phyloP scores from a whole-genome alignment of 2,329 filamentous ascomycete species.

The Escovopsis sp. region DNA sequence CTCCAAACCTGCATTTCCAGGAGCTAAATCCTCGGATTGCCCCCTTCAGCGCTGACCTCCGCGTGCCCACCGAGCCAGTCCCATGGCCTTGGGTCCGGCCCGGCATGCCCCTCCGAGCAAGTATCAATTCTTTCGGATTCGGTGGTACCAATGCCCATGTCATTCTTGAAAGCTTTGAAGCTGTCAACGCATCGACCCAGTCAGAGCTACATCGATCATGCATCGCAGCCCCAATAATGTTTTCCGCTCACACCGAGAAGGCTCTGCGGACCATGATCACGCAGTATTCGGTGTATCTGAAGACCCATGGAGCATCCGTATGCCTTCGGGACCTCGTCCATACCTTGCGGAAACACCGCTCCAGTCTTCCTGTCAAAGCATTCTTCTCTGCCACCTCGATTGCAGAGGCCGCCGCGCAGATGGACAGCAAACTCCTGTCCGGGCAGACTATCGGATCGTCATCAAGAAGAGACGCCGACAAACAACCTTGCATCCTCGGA shows the following conservation, averaged over 20 bases:
- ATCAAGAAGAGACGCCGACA: neutral
- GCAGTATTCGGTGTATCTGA: conserved; percentile 18
- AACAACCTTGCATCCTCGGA: neutral
- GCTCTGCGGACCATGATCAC: neutral
- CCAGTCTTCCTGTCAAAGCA: neutral
- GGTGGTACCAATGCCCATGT: conserved; percentile 29
- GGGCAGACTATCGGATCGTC: neutral
- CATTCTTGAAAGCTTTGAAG: conserved; percentile 16
- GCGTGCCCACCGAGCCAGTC: conserved; percentile 8
- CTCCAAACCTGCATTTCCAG: conserved; percentile 18
- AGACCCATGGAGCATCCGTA: neutral
- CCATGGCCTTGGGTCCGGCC: conserved; percentile 9
- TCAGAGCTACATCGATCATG: neutral
- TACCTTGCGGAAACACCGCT: neutral
- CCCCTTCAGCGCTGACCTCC: conserved; percentile 10
- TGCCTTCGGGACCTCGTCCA: neutral
- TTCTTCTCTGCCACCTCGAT: neutral
- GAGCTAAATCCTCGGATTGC: conserved; percentile 13
- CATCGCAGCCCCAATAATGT: neutral
- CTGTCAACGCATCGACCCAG: neutral
- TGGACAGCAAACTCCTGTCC: neutral
- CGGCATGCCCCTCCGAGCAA: conserved; percentile 7
- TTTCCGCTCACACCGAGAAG: conserved; percentile 1
- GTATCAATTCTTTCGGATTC: conserved; percentile 15
- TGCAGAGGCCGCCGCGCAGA: neutral